Base-by-base conservation (phyloP, 1,284 basidiomycete species). In the Sanguinoderma infundibulare region DNA sequence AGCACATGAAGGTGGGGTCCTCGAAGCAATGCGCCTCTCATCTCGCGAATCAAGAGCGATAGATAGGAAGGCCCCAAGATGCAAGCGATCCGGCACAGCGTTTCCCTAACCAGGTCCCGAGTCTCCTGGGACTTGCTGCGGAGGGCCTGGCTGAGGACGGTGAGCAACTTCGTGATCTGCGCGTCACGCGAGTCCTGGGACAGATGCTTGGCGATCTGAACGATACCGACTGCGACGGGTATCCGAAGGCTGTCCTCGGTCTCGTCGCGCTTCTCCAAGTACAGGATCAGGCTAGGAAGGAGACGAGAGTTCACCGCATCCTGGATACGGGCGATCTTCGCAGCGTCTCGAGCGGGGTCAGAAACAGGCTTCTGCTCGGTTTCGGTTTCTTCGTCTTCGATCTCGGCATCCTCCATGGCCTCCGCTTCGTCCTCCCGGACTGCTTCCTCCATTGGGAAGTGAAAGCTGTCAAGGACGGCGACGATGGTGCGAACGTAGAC, bases 1-100 rank as follows among this genome's bases (percentile, higher is more conserved):
- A 98, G 82, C 14, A 98, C 88, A 70, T 99, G 96, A 0, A 98
- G 86, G 66, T 99, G 98, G 0, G 98, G 96, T 4, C 98, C 98
- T 10, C 96, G 92, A 55, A 88, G 74, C 17, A 99, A 85, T 0
- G 95, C 93, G 1, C 83, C 87, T 20, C 93, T 86, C 53, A 98
- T 81, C 74, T 98, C 96, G 30, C 86, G 87, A 52, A 98, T 77
- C 28, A 95, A 81, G 24, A 87, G 75, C 0, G 89, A 83, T 3
- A 99, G 85, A 73, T 92, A 94, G 1, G 80, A 74, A 0, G 92
- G 85, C 0, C 95, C 96, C 5, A 98, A 79, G 28, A 83, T 82
- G 32, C 90, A 81, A 3, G 87, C 87, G 55, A 99, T 95, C 60
- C 92, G 93, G 73, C 89, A 90, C 6, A 98, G 78, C 0, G 95